Base-by-base conservation (phyloP, 768 basidiomycete genomes). In the Tricholoma sp. region DNA sequence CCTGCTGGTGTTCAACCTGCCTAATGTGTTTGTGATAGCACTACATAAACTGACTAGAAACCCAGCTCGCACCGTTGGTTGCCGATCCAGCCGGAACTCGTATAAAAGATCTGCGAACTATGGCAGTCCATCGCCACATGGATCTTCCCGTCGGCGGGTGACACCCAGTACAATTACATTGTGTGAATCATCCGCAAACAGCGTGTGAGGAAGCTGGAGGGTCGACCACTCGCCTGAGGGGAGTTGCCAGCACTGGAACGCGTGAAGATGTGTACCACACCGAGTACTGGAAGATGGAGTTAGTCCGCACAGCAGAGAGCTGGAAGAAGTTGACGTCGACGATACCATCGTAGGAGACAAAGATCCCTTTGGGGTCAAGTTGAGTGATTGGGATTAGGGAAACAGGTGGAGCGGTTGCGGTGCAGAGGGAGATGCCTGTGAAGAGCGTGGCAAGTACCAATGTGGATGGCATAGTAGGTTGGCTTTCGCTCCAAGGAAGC, bases 301-400 rank as follows among this genome's bases (percentile, higher is more conserved):
- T 70, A 4, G 78, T 74, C 24, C 78, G 63, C 0, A 78, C 74
- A 5, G 65, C 76, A 12, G 74, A 76, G 11, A 75, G 67, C 52
- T 78, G 77, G 69, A 79, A 79, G 4, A 75, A 76, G 65, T 79
- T 73, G 60, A 77, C 74, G 56, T 78, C 78, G 41, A 79, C 76
- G 39, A 79, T 71, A 9, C 77, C 76, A 55, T 79, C 78, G 54
- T 70, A 79, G 1, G 76, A 77, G 46, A 78, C 63, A 57, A 74
- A 79, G 41, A 78, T 67, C 9, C 77, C 75, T 37, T 71, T 69
- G 0, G 70, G 19, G 55, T 79, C 78, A 12, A 78, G 70, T 24
- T 69, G 63, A 11, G 68, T 71, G 57, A 76, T 76, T 8, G 71
- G 68, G 24, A 73, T 63, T 24, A 76, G 61, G n/a, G 74, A 73